Conservation (phyloP, 208 protist genomes). For the Trichomonas gallinae region DNA sequence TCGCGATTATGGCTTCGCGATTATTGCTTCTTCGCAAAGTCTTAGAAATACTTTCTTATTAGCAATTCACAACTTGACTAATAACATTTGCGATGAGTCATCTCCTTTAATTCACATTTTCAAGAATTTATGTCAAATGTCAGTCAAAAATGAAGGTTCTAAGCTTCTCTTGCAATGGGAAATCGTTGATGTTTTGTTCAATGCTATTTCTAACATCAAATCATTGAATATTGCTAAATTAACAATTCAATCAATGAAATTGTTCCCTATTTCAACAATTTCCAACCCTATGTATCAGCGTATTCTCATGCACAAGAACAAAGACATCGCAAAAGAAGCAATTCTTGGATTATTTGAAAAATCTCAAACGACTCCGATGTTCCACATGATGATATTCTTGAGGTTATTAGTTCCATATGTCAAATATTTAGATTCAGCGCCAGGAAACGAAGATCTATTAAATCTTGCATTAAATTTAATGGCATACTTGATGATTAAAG, state of each 20-base stretch:
- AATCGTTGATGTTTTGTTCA: background rate
- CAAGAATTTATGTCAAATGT: background rate
- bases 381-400: background rate
- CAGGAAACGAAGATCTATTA: background rate
- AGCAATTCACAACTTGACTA: background rate
- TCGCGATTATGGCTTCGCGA: background rate
- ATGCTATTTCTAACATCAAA: too few relatives aligned
- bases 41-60: background rate
- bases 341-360: background rate
- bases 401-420: background rate
- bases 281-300: background rate
- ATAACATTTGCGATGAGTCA: background rate
- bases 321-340: background rate
- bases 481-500: background rate
- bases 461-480: background rate
- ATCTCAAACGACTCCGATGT: background rate
- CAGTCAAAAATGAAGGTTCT: background rate
- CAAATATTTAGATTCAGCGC: background rate
- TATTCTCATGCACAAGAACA: background rate
- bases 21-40: background rate
- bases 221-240: background rate
- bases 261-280: background rate
- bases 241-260: background rate
- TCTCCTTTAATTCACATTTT: background rate
- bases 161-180: background rate